Evolutionary conservation across 345 rosid species (phyloP).

Genomic region (Raphanus sativus): DNA sequence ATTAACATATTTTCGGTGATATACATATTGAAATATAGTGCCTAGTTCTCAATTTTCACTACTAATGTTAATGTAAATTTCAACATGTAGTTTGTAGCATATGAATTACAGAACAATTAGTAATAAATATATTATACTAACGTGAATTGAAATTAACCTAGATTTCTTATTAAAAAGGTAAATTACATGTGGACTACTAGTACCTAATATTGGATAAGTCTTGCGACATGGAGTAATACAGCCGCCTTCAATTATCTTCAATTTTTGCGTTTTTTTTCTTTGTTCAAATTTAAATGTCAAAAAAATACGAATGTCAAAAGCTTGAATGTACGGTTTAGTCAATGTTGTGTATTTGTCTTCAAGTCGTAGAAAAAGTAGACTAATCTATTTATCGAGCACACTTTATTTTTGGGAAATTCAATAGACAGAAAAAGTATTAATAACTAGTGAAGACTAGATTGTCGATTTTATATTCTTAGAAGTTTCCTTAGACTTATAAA

Average conservation of each 20-base stretch:
- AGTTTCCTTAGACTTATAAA: neutral
- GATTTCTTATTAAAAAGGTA: neutral
- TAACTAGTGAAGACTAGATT: neutral
- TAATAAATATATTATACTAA: neutral
- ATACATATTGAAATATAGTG: neutral
- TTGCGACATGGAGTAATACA: neutral
- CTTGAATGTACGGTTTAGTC: constrained; percentile 26
- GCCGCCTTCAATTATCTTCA: constrained; percentile 22
- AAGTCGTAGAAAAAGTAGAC: neutral
- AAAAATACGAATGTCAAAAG: constrained; percentile 32
- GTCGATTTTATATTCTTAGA: neutral
- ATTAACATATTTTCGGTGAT: neutral
- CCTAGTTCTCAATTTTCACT: neutral
- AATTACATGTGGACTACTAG: neutral
- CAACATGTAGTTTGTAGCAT: neutral
- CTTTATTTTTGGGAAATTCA: neutral
- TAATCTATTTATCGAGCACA: neutral
- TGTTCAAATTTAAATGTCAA: constrained; percentile 33
- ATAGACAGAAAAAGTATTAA: neutral
- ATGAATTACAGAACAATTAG: neutral
- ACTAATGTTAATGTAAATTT: neutral
- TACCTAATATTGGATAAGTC: constrained; percentile 28
- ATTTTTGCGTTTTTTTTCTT: neutral
- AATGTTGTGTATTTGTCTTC: constrained; percentile 21
- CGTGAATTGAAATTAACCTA: neutral